Conservation (phyloP, 108 stramenopile genomes). For the Stephanodiscus minutulus region DNA sequence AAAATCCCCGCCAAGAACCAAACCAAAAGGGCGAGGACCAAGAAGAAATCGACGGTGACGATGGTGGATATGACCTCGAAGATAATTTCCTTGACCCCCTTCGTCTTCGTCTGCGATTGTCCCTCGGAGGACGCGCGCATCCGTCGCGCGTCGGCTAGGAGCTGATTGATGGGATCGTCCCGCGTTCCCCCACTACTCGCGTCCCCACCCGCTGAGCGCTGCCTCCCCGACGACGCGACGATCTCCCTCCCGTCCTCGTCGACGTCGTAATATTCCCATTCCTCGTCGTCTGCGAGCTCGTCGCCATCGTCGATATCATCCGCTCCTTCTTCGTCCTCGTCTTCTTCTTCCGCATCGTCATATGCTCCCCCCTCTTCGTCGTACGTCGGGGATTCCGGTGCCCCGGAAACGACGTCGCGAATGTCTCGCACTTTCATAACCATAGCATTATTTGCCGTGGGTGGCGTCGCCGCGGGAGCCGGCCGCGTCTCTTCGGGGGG, state of each 20-base stretch:
- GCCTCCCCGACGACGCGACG: constrained; percentile 3
- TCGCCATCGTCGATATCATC: constrained; percentile 20
- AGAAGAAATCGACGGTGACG: constrained; percentile 92
- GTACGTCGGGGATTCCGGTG: not conserved
- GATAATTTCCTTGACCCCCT: constrained; percentile 41
- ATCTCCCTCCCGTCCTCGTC: constrained; percentile 46
- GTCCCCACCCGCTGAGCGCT: not conserved
- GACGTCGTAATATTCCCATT: constrained; percentile 55
- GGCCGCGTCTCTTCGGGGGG: not conserved
- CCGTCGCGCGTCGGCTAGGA: constrained; percentile 68
- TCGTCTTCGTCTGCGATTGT: constrained; percentile 15
- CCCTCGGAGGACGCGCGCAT: constrained; percentile 42
- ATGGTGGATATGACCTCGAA: constrained; percentile 78
- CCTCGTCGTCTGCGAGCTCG: constrained; percentile 34
- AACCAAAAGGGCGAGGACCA: constrained; percentile 78
- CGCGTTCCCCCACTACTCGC: not conserved
- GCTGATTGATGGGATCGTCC: constrained; percentile 66
- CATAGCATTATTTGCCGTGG: constrained; percentile 53
- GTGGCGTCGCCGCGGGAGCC: not conserved
- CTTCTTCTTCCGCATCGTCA: not conserved
- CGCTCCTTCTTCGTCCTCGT: constrained; percentile 4
- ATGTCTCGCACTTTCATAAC: constrained; percentile 64
- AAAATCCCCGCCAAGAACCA: constrained; percentile 93
- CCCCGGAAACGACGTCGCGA: constrained; percentile 57
- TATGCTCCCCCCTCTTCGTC: not conserved